Conservation (phyloP, 2,329 filamentous ascomycete genomes). For the Epichloe gansuensis region DNA sequence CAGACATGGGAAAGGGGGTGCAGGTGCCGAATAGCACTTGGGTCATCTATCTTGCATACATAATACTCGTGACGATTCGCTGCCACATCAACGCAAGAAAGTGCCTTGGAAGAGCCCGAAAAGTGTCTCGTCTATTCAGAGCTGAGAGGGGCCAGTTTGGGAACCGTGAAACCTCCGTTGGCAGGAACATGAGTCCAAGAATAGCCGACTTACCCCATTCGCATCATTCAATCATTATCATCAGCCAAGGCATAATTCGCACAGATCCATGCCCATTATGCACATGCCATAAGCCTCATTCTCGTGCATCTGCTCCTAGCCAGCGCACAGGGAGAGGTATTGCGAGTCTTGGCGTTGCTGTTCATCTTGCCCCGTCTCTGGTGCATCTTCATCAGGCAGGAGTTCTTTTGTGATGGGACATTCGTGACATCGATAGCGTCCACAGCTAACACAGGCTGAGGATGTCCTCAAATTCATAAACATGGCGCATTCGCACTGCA, state of each 20-base stretch:
- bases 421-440: neutral
- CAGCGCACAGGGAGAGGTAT: neutral
- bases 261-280: neutral
- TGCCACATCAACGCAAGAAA: too few relatives aligned
- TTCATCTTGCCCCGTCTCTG: neutral
- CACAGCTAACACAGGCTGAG: neutral
- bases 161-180: neutral
- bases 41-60: too few relatives aligned
- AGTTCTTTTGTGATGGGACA: neutral
- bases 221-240: neutral
- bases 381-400: neutral
- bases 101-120: neutral
- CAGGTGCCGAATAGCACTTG: too few relatives aligned
- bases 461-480: constrained; percentile 1
- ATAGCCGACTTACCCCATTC: neutral
- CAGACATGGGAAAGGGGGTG: too few relatives aligned
- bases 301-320: neutral
- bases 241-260: neutral
- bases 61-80: too few relatives aligned
- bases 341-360: neutral
- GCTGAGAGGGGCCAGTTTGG: neutral
- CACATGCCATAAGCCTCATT: neutral
- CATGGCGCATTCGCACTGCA: constrained; percentile 1
- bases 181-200: neutral
- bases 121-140: neutral